Base-by-base conservation (phyloP, 768 basidiomycete species). In the Amanita fuliginea region DNA sequence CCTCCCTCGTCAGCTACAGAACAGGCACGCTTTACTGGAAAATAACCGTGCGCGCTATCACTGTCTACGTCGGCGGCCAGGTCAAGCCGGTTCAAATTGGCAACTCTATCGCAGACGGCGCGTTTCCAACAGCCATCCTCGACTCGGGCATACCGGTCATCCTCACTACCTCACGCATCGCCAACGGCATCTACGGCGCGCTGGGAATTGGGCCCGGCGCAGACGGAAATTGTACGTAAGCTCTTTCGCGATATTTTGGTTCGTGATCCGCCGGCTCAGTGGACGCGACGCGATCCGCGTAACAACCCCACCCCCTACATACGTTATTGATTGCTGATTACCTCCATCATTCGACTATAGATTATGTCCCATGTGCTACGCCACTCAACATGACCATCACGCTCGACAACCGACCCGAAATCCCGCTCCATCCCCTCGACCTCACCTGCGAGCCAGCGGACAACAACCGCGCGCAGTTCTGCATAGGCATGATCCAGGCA, bases 131-230 rank as follows among this genome's bases (percentile, higher is more conserved):
- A 39, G 86, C 83, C 3, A 72, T 86, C n/a, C 58, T 89, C 30
- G 87, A 90, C 60, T 77, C 81, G 0, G 87, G 87, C 0, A 71
- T 79, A 0, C 83, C 86, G 0, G 50, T 73, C 11, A 87, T 90
- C 44, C 60, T 90, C 0, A 75, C 84, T 5, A 77, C 80, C 0
- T 64, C 67, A 3, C 47, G 56, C 3, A 68, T 90, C 16, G 83
- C 86, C 13, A 82, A 90, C 55, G 86, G 72, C 5, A 83, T 89
- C 16, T 90, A 89, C 51, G 86, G 86, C 7, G 82, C 86, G 3
- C 64, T 86, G 46, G 83, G 80, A 1, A 66, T 88, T 22, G 56
- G 61, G 18, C 81, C 84, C 6, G 74, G 67, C 0, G 49, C 66
- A 1, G 81, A 86, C 53, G 81, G 84, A 16, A 69, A 74, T 43